Evolutionary conservation across 371 early-diverging fungal species (phyloP), one percentile per base, ranked within the genome.

Genomic region (Batkoa obscura): DNA sequence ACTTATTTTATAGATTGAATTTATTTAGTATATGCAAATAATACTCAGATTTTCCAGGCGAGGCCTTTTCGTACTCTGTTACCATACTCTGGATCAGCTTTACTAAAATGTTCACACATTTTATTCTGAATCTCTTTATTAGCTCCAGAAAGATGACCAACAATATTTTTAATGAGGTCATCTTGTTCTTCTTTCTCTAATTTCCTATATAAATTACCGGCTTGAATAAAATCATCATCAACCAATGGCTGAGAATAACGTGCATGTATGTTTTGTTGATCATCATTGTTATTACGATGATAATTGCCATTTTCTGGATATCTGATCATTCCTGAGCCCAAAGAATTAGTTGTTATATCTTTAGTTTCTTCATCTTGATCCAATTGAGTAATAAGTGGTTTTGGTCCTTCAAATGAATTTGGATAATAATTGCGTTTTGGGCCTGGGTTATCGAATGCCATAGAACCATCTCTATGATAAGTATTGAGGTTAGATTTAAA

Each of bases 391-490:
- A 23, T 23, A 23, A 23, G 23, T 23, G 23, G 23, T 23, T 23
- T 23, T 15, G 45, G 45, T 4, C 45, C 75, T 47, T 72, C 76
- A 41, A 68, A 64, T 43, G 66, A 64, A 71, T 79, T 80, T 59
- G 80, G 82, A 58, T 75, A 74, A 62, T 78, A 78, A 69, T 80
- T 79, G 58, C 75, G 79, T 3, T 47, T 55, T 3, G 56, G 45
- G 23, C 72, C 71, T 38, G 64, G 66, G 65, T 76, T 74, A 60
- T 70, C 67, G 55, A 69, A 60, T 50, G 59, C 61, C 69, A 66
- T 62, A 42, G 59, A 50, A 4, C 83, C 87, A 62, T 81, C 87
- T 55, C 84, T 79, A 63, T 83, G 83, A 51, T 83, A 70, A 68
- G 78, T 72, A 62, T 64, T 62, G 35, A 75, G 72, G 43, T 66